Evolutionary conservation across 495 filamentous ascomycete species (phyloP).

Genomic region (Penicillium tannophilum): DNA sequence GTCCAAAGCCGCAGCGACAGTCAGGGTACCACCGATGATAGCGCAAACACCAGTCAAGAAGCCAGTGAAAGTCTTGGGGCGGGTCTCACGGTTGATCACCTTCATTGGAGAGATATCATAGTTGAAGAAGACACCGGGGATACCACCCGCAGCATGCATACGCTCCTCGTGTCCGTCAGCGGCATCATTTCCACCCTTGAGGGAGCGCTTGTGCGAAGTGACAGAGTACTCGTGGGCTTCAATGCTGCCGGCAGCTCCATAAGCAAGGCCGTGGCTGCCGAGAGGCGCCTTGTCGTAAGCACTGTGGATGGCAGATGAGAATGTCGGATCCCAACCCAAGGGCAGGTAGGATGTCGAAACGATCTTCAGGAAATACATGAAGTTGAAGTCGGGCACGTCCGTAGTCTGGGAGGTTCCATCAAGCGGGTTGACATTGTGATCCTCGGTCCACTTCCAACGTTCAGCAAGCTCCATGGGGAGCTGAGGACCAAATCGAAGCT

Average conservation of each 20-base stretch:
- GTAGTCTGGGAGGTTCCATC: slow-evolving; percentile 79
- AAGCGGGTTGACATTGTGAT: slow-evolving; percentile 91
- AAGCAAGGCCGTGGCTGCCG: slow-evolving; percentile 60
- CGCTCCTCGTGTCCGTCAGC: slow-evolving; percentile 87
- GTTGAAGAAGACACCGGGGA: slow-evolving; percentile 97
- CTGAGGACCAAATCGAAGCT: slow-evolving; percentile 90
- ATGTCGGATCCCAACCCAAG: slow-evolving; percentile 70
- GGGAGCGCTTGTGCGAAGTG: slow-evolving; percentile 88
- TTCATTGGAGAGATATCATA: slow-evolving; percentile 99
- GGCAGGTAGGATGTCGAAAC: slow-evolving; percentile 94
- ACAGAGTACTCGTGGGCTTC: slow-evolving; percentile 99
- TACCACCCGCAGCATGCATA: slow-evolving; percentile 83
- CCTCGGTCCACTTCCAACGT: slow-evolving; percentile 80
- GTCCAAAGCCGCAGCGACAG: slow-evolving; percentile 92
- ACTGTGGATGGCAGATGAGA: slow-evolving; percentile 47
- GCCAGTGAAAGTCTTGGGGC: slow-evolving; percentile 80
- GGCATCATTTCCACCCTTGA: slow-evolving; percentile 77
- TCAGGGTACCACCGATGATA: slow-evolving; percentile 91
- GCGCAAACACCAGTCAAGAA: slow-evolving; percentile 95
- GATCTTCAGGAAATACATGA: slow-evolving; percentile 99
- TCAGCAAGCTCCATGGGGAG: slow-evolving; percentile 71
- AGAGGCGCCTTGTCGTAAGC: slow-evolving; percentile 58
- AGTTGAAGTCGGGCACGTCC: slow-evolving; percentile 83
- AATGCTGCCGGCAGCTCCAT: slow-evolving; percentile 70
- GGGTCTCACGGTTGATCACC: slow-evolving; percentile 93